These are phyloP conservation scores for Capsicum pubescens DNA, from an alignment of 257 asterid genomes.

Conservation along the genomic window DNA sequence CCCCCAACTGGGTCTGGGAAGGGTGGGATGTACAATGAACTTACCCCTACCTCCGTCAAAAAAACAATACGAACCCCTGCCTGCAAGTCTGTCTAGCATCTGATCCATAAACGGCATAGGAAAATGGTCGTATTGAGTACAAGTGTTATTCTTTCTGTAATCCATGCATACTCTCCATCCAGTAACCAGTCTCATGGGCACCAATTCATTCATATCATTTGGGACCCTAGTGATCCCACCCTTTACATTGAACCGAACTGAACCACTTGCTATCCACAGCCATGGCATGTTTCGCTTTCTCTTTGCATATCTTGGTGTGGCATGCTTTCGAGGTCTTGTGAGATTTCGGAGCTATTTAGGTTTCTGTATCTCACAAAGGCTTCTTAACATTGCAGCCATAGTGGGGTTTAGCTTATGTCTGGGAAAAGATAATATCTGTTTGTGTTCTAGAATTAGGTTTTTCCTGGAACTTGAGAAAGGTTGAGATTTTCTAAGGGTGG, in stretches of 20 bases:
- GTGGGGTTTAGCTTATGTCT: conserved; percentile 5
- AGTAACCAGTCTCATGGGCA: no score
- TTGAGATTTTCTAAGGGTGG: conserved; percentile 19
- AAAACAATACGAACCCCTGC: no score
- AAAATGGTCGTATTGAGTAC: no score
- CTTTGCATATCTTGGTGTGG: conserved; percentile 10
- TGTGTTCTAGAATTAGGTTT: background rate
- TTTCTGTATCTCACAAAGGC: conserved; percentile 36
- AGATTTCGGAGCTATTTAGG: conserved; percentile 18
- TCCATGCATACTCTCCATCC: no score
- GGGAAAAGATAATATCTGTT: background rate
- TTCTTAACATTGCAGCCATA: conserved; percentile 26
- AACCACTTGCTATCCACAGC: background rate
- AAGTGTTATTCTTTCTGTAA: no score
- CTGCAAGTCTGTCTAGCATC: no score
- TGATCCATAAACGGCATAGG: no score
- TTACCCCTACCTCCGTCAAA: background rate
- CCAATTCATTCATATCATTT: no score
- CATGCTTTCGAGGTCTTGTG: conserved; percentile 15
- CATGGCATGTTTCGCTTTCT: conserved; percentile 8
- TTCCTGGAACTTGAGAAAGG: conserved; percentile 9
- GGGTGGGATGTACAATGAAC: background rate
- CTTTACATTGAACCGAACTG: no score
- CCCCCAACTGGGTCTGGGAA: background rate
- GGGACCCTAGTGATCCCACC: no score